Conservation (phyloP, 768 basidiomycete genomes). For the Russula abietina region DNA sequence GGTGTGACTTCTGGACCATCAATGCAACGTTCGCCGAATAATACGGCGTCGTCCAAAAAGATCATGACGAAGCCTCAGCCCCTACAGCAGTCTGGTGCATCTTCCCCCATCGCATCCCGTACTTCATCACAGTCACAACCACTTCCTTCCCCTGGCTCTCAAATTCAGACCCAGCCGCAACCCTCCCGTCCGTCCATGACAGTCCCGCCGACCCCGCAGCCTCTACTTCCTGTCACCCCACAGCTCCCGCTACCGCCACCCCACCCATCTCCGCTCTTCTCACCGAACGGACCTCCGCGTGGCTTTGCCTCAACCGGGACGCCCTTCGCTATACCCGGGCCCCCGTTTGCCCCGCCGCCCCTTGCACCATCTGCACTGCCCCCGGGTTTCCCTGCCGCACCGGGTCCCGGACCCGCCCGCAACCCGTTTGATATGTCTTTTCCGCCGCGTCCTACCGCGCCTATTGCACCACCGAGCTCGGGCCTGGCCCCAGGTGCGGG, state of each 20-base stretch:
- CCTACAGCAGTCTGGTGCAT: constrained; percentile 18
- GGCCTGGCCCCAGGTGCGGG: constrained; percentile 46
- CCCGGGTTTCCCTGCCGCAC: constrained; percentile 44
- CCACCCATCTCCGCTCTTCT: constrained; percentile 36
- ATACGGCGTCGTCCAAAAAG: constrained; percentile 53
- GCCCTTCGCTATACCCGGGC: constrained; percentile 41
- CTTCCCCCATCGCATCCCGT: constrained; percentile 29
- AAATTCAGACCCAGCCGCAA: constrained; percentile 29
- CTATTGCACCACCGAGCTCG: constrained; percentile 49
- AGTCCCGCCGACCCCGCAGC: constrained; percentile 45
- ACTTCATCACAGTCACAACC: constrained; percentile 36
- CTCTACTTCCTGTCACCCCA: constrained; percentile 40
- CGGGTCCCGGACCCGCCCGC: constrained; percentile 7
- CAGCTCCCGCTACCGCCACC: constrained; percentile 22
- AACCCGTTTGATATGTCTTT: constrained; percentile 50
- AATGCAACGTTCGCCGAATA: constrained; percentile 43
- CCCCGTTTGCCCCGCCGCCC: constrained; percentile 42
- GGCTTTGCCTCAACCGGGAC: constrained; percentile 40
- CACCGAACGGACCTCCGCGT: constrained; percentile 39
- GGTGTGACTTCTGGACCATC: constrained; percentile 42
- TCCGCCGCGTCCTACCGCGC: constrained; percentile 40
- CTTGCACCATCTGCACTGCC: constrained; percentile 52
- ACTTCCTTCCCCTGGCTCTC: constrained; percentile 29
- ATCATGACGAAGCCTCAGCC: constrained; percentile 44
- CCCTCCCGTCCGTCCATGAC: constrained; percentile 41